Base-by-base conservation (phyloP, 495 filamentous ascomycete genomes). In the Lepraria neglecta region DNA sequence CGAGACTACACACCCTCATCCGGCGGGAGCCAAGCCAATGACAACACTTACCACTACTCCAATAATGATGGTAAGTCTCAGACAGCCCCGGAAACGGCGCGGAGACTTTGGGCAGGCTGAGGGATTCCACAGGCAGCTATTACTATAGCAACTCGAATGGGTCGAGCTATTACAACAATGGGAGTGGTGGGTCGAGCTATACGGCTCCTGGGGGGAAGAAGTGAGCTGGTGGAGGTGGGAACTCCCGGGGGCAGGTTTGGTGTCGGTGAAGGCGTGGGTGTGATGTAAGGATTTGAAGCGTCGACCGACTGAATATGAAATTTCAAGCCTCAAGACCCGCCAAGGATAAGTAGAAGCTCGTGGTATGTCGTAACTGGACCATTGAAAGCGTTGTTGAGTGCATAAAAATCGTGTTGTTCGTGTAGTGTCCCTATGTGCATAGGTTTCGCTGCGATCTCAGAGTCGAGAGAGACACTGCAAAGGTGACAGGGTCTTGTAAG, bases 91-190 rank as follows among this genome's bases (percentile, higher is more conserved):
- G 30, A 3, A 19, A 3, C 15, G 3, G 11, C 2, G 24, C 15
- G 12, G 4, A 42, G 19, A 21, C 10, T 24, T 50, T 35, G 19
- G 42, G 0, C 14, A 35, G 21, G 55, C 44, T 63, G 43, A 65
- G 27, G 24, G 0, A 7, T 31, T 52, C 51, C 24, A 43, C 11
- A 64, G 78, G 78, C 21, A 78, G 77, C 45, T 81, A 81, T 67
- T 80, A 80, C 65, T 80, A 81, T 68, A 77, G 73, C 64, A 80
- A 81, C 62, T 52, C 77, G 28, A 74, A 78, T 60, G 78, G 76
- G 27, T 80, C 77, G 43, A 76, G 74, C 40, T 81, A 80, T 68
- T 73, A 80, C 70, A 80, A 80, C 64, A 68, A 69, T 56, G 76
- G 76, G 14, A 72, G 59, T 4, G 75, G 77, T 28, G 67, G 63